phyloP scores from a whole-genome alignment of 2,329 filamentous ascomycete genomes.

The Exophiala dermatitidis region DNA sequence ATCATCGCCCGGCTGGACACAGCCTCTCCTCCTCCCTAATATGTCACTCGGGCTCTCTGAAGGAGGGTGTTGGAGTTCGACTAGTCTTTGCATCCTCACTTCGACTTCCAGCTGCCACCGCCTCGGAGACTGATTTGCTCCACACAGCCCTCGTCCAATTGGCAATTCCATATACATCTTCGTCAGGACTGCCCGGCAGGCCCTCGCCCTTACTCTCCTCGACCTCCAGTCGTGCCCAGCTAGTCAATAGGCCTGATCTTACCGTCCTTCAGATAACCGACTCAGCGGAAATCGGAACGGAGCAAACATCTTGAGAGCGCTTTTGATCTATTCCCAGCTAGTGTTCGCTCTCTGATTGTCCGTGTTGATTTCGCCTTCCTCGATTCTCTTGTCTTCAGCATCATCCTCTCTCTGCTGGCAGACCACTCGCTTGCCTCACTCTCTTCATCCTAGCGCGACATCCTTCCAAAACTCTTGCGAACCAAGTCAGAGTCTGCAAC shows the following conservation, averaged over 20 bases:
- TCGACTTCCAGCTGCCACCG: constrained; percentile 3
- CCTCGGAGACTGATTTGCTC: constrained; percentile 5
- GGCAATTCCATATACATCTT: constrained; percentile 22
- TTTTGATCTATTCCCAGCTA: neutral
- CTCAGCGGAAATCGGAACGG: neutral
- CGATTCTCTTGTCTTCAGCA: neutral
- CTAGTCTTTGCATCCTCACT: neutral
- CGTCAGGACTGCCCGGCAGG: constrained; percentile 5
- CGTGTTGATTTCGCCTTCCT: neutral
- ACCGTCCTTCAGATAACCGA: constrained; percentile 3
- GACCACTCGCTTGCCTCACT: neutral
- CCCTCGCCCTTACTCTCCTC: constrained; percentile 6
- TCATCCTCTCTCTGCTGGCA: neutral
- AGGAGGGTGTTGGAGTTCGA: neutral
- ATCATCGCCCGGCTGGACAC: constrained; percentile 3
- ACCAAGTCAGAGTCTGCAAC: neutral
- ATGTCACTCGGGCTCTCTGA: neutral
- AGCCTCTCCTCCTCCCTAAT: neutral
- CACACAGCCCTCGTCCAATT: constrained; percentile 17
- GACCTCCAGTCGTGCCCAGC: constrained; percentile 8
- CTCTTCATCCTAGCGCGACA: neutral
- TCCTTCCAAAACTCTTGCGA: neutral
- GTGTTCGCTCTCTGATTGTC: neutral
- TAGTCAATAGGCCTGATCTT: constrained; percentile 1
- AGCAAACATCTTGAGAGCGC: constrained; percentile 7